These are phyloP conservation scores for Clarireedia monteithiana DNA, from an alignment of 2,329 filamentous ascomycete species.

Conservation along the genomic window DNA sequence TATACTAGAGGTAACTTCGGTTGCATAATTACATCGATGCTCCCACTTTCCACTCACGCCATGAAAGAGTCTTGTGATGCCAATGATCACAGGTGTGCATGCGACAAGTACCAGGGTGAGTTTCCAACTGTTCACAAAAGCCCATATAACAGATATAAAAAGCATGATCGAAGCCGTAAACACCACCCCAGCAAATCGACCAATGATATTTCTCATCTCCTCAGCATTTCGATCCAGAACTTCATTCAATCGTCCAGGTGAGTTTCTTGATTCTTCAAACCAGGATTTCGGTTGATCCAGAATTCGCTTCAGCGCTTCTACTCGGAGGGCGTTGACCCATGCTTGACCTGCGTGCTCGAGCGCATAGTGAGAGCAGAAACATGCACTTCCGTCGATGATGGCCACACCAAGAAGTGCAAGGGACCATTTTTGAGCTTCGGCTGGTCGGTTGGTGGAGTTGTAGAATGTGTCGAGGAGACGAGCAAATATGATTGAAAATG, in stretches of 20 bases:
- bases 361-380: conserved; percentile 60
- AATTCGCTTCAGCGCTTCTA: conserved; percentile 59
- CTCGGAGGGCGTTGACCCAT: conserved; percentile 69
- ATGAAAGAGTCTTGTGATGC: conserved; percentile 58
- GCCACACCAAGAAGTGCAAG: conserved; percentile 62
- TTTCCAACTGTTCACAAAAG: conserved; percentile 67
- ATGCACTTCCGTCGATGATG: conserved; percentile 54
- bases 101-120: conserved; percentile 70
- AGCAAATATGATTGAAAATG: conserved; percentile 70
- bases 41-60: conserved; percentile 66
- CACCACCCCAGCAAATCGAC: conserved; percentile 65
- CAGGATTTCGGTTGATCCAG: conserved; percentile 70
- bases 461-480: conserved; percentile 67
- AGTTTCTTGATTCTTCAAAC: conserved; percentile 66
- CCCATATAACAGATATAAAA: conserved; percentile 63
- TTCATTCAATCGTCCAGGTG: conserved; percentile 54
- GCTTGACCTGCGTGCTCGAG: conserved; percentile 64
- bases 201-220: conserved; percentile 77
- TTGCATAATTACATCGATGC: conserved; percentile 52
- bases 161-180: conserved; percentile 63
- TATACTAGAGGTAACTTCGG: conserved; percentile 51
- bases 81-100: conserved; percentile 59
- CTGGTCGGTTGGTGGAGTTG: conserved; percentile 28
- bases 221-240: conserved; percentile 76
- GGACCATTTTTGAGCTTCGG: conserved; percentile 47